These are phyloP conservation scores for Asterochloris erici DNA, from an alignment of 139 green algal genomes.

Conservation along the genomic window DNA sequence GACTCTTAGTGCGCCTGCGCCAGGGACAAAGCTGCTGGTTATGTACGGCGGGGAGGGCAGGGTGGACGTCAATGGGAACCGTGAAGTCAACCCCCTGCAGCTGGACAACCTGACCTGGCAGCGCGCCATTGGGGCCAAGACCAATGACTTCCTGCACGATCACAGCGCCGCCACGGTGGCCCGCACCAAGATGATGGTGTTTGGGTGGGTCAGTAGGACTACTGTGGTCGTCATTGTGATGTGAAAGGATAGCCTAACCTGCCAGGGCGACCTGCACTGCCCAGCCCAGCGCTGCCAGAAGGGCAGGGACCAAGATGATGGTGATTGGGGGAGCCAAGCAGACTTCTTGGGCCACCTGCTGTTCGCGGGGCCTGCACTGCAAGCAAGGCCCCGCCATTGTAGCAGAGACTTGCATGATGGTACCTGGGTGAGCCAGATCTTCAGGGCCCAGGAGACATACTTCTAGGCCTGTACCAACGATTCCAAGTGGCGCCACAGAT, in stretches of 20 bases:
- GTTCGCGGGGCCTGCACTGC: too few species aligned
- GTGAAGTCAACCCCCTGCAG: constrained; percentile 14
- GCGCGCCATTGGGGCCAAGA: constrained; percentile 1
- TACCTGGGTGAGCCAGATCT: too few species aligned
- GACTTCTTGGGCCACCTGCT: too few species aligned
- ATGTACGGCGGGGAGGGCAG: constrained; percentile 11
- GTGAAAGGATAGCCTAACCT: neutral
- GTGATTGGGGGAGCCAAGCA: too few species aligned
- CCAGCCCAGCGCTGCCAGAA: neutral
- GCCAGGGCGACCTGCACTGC: neutral
- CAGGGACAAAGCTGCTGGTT: constrained; percentile 16
- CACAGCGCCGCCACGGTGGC: constrained; percentile 9
- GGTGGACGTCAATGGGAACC: neutral
- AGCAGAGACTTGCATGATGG: too few species aligned
- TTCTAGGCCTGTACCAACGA: too few species aligned
- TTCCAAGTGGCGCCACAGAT: too few species aligned
- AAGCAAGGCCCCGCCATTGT: too few species aligned
- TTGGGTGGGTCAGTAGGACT: neutral
- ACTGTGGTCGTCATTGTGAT: too few species aligned
- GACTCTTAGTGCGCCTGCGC: too few species aligned
- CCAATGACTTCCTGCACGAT: neutral
- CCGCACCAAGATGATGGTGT: constrained; percentile 18
- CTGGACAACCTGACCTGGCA: constrained; percentile 21
- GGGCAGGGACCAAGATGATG: neutral
- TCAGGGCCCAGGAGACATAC: too few species aligned